Conservation (phyloP, 257 asterid genomes). For the Jacaranda mimosifolia region DNA sequence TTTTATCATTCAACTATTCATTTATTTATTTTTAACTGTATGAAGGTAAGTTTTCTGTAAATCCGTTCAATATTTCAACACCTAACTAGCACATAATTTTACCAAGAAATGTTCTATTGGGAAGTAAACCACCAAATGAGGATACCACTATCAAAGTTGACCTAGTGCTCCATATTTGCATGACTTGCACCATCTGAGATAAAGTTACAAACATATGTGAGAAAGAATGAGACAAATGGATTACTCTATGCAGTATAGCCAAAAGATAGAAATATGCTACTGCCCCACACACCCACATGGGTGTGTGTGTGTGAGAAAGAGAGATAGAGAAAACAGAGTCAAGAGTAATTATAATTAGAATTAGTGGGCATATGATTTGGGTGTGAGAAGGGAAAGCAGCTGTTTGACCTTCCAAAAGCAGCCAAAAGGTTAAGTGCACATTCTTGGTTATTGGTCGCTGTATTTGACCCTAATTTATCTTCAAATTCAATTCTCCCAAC, state of each 20-base stretch:
- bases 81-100: too few species aligned
- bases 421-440: constrained; percentile 42
- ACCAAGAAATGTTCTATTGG: too few species aligned
- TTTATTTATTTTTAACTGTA: too few species aligned
- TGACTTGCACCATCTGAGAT: background rate
- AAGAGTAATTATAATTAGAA: constrained; percentile 17
- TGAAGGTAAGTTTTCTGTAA: too few species aligned
- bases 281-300: constrained; percentile 2
- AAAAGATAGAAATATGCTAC: constrained; percentile 12
- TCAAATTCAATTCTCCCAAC: constrained; percentile 15
- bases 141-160: too few species aligned
- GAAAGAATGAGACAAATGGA: constrained; percentile 19
- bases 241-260: constrained; percentile 25
- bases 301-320: constrained; percentile 9
- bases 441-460: constrained; percentile 37
- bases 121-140: too few species aligned
- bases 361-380: constrained; percentile 33
- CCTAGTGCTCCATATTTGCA: background rate
- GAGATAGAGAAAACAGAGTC: background rate
- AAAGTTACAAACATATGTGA: constrained; percentile 6
- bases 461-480: constrained; percentile 1
- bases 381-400: constrained; percentile 26
- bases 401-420: constrained; percentile 52
- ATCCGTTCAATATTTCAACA: too few species aligned
- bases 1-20: too few species aligned